phyloP scores from a whole-genome alignment of 495 filamentous ascomycete genomes.

The Tuber calosporum region DNA sequence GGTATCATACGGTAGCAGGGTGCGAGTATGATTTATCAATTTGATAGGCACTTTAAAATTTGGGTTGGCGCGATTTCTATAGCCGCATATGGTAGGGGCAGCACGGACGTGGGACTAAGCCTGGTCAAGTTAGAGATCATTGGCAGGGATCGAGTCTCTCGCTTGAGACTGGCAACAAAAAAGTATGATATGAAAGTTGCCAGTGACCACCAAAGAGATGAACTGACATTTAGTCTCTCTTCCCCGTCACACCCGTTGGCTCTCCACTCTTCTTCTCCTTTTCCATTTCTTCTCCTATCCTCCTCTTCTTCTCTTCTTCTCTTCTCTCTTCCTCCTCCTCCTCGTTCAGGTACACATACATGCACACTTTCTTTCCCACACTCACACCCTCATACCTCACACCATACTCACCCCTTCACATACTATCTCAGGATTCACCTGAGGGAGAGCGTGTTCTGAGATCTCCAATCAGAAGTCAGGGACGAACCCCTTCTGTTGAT shows the following conservation, averaged over 20 bases:
- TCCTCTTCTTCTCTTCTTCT: constrained; percentile 5
- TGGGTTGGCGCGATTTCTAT: background rate
- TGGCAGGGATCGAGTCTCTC: background rate
- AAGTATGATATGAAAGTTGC: background rate
- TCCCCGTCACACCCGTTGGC: constrained; percentile 9
- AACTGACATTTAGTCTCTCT: constrained; percentile 11
- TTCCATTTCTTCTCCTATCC: constrained; percentile 5
- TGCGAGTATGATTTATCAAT: no score
- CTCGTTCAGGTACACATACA: background rate
- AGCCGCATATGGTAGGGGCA: background rate
- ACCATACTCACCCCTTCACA: constrained; percentile 7
- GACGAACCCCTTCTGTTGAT: background rate
- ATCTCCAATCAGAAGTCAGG: background rate
- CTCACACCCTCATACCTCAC: background rate
- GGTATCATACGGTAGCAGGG: background rate
- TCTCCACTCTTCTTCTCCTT: constrained; percentile 6
- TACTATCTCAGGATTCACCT: constrained; percentile 3
- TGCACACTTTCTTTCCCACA: background rate
- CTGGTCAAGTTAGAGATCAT: background rate
- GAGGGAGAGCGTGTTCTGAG: background rate
- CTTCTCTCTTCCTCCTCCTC: background rate
- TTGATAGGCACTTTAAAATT: background rate
- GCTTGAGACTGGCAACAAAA: background rate
- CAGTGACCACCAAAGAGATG: background rate
- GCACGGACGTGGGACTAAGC: background rate